Base-by-base conservation (phyloP, 2,329 filamentous ascomycete species). In the Cercospora nicotianae region DNA sequence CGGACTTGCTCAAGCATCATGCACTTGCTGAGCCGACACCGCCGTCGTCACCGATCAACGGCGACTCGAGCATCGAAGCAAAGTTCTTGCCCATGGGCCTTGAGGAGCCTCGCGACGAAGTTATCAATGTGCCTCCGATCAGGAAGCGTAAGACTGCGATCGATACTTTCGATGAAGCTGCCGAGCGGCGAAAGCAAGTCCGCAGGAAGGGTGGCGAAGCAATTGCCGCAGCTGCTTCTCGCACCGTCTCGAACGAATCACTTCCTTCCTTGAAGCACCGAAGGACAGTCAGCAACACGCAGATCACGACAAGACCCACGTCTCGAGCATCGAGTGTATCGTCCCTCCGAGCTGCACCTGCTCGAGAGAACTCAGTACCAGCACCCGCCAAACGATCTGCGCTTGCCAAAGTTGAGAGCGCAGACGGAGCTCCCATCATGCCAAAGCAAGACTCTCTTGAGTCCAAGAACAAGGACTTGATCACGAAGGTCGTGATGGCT, bases 401-500 rank as follows among this genome's bases (percentile, higher is more conserved):
- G 10, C 69, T 77, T 7, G 72, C 72, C 1, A 73, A 72, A 7
- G 69, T 75, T 5, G 70, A 77, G 26, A 77, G 69, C 61, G 68
- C 70, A 9, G 64, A 72, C 18, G 57, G 26, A 18, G 48, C 30
- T 5, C n/a, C 66, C 4, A 57, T 63, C 13, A 60, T 66, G 3
- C 42, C 67, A n/a, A 57, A 66, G 28, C 60, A 67, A n/a, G 18
- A 57, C 6, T 63, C 69, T 2, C 63, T 69, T 8, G 75, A 77
- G 33, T 64, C 65, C 26, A 77, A 75, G 59, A 86, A 86, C 73
- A 85, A 84, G 67, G 82, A 83, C n/a, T 74, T 80, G 2, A 75
- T 86, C 3, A 82, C 82, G 0, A 79, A 81, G n/a, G 77, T 84
- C 4, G 81, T 85, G 26, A 83, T 86, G 81, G 81, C 84, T 5